phyloP scores from a whole-genome alignment of 768 basidiomycete species.

The Rossbeevera mucosa region DNA sequence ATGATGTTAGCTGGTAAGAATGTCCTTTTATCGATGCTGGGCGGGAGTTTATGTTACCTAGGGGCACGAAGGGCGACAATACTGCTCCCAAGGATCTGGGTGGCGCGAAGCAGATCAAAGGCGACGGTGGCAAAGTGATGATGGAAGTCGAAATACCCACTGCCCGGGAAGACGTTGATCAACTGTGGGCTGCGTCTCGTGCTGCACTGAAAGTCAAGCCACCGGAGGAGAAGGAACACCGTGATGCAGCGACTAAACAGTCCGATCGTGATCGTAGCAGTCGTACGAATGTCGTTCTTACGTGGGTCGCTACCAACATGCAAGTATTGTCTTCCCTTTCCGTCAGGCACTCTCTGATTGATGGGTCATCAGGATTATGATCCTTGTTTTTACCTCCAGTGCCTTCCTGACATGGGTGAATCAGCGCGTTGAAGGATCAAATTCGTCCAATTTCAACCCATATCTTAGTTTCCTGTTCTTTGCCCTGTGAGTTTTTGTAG shows the following conservation, averaged over 20 bases:
- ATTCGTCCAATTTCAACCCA: conserved; percentile 73
- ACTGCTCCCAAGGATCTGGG: conserved; percentile 84
- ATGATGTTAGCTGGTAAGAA: conserved; percentile 76
- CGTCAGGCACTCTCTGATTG: not conserved
- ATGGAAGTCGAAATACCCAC: conserved; percentile 85
- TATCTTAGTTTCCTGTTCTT: conserved; percentile 82
- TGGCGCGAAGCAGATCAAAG: conserved; percentile 84
- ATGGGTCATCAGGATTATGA: conserved; percentile 49
- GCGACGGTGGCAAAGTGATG: conserved; percentile 78
- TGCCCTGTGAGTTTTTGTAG: conserved; percentile 39
- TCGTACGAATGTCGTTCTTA: conserved; percentile 78
- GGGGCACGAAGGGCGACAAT: conserved; percentile 93
- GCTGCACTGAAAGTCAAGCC: conserved; percentile 62
- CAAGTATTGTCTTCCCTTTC: conserved; percentile 30
- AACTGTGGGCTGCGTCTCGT: conserved; percentile 76
- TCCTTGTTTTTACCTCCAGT: conserved; percentile 68
- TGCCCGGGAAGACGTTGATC: conserved; percentile 81
- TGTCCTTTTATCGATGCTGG: not conserved
- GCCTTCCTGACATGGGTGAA: conserved; percentile 74
- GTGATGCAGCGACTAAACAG: conserved; percentile 85
- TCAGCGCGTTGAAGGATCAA: conserved; percentile 45
- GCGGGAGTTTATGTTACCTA: conserved; percentile 17
- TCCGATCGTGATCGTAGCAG: conserved; percentile 82
- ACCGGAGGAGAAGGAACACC: conserved; percentile 73
- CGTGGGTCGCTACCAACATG: conserved; percentile 87